These are phyloP conservation scores for Fistulina hepatica DNA, from an alignment of 1,284 basidiomycete genomes.

Conservation along the genomic window DNA sequence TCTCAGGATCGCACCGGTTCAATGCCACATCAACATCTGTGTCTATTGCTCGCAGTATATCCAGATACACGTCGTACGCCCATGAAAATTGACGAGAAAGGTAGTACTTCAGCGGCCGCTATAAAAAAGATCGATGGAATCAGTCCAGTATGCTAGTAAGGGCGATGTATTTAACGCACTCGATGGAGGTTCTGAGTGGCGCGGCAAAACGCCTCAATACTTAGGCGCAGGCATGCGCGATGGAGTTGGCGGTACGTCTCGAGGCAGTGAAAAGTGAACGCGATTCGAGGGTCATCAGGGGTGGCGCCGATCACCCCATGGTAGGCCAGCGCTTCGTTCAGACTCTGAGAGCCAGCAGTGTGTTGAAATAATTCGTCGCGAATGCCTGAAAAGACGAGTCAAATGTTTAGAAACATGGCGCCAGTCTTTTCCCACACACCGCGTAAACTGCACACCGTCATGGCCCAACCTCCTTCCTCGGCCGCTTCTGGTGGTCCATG, in stretches of 20 bases:
- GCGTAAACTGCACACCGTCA: no score
- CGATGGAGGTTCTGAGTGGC: conserved; percentile 10
- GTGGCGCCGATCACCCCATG: conserved; percentile 12
- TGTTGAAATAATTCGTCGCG: no score
- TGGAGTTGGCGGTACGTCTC: conserved; percentile 10
- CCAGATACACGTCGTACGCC: not conserved
- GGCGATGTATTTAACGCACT: not conserved
- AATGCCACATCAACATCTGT: no score
- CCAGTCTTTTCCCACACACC: no score
- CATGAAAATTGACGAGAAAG: conserved; percentile 7
- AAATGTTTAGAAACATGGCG: no score
- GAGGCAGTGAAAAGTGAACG: conserved; percentile 6
- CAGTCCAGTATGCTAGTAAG: conserved; percentile 9
- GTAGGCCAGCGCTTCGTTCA: no score
- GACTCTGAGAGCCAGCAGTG: no score
- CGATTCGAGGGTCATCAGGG: conserved; percentile 6
- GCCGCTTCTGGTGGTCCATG: no score
- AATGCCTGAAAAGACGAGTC: no score
- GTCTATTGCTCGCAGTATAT: conserved; percentile 4
- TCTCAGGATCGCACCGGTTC: no score
- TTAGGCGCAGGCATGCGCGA: conserved; percentile 9
- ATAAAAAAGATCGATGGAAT: no score
- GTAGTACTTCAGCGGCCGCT: conserved; percentile 7
- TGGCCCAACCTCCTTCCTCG: no score
- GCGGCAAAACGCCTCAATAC: conserved; percentile 12